Percentiles rank a stretch among this genome's conserved stretches.
phyloP scores from a whole-genome alignment of 2,329 filamentous ascomycete species.

The Chaetothyriales sp. region DNA sequence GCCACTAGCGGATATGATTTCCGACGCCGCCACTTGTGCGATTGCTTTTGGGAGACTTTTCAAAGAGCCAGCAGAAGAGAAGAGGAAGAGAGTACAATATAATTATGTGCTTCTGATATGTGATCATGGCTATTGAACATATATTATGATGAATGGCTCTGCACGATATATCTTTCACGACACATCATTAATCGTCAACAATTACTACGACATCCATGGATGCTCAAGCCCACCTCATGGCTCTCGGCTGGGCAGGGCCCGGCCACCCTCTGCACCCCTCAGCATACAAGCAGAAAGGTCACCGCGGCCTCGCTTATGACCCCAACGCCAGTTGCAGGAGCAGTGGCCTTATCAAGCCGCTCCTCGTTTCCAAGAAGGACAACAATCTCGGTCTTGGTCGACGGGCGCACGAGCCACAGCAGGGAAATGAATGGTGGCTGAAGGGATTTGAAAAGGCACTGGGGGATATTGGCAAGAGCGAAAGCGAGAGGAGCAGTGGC shows the following conservation, averaged over 20 bases:
- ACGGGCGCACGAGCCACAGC: conserved; percentile 51
- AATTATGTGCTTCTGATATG: too few species aligned
- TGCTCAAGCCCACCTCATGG: conserved; percentile 65
- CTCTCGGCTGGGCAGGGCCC: conserved; percentile 79
- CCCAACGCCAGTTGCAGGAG: conserved; percentile 7
- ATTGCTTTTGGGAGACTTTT: too few species aligned
- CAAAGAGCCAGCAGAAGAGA: background rate
- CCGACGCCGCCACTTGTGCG: too few species aligned
- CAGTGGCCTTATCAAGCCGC: conserved; percentile 67
- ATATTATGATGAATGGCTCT: too few species aligned
- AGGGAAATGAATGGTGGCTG: conserved; percentile 89
- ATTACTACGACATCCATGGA: conserved; percentile 46
- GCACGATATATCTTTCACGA: too few species aligned
- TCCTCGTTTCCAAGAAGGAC: conserved; percentile 72
- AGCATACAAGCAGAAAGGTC: conserved; percentile 26
- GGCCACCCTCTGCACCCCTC: conserved; percentile 71
- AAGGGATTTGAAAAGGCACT: conserved; percentile 85
- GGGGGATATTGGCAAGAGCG: conserved; percentile 42
- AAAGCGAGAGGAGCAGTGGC: background rate
- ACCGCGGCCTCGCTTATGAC: conserved; percentile 26
- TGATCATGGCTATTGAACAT: too few species aligned
- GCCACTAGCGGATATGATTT: background rate
- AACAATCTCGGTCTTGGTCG: conserved; percentile 63
- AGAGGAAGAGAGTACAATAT: too few species aligned
- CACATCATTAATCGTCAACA: too few species aligned